A percentile compares a stretch with the other conserved stretches of the same genome.
These are phyloP conservation scores for Postia placenta DNA, from an alignment of 768 basidiomycete species.

Conservation along the genomic window DNA sequence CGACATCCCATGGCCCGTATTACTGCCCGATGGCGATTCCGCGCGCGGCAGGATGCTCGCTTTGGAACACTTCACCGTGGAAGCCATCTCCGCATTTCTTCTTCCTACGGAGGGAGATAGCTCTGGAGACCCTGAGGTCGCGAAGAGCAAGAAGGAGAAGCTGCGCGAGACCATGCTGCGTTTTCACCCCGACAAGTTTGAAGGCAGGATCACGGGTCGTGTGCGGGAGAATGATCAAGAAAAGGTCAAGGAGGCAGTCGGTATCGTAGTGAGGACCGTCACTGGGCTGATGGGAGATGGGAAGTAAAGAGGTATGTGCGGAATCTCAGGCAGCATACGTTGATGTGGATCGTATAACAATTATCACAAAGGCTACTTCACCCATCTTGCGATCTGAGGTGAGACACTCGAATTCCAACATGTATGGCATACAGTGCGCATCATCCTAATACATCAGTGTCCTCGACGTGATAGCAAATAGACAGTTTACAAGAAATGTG, in stretches of 20 bases:
- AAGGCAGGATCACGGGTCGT: conserved; percentile 59
- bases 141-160: conserved; percentile 51
- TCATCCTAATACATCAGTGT: no score
- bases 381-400: no score
- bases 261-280: conserved; percentile 54
- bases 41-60: background rate
- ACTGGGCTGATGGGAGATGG: conserved; percentile 44
- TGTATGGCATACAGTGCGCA: no score
- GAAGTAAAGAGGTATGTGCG: background rate
- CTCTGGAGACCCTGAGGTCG: conserved; percentile 18
- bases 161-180: conserved; percentile 63
- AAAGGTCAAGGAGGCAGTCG: conserved; percentile 52
- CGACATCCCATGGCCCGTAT: conserved; percentile 74
- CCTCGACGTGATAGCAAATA: no score
- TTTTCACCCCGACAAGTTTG: conserved; percentile 81
- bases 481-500: no score
- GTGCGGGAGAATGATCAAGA: conserved; percentile 42
- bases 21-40: background rate
- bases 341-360: no score
- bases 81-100: conserved; percentile 54
- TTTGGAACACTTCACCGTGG: conserved; percentile 47
- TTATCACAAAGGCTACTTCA: no score
- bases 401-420: no score
- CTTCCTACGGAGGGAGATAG: conserved; percentile 24
- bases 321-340: no score